These are phyloP conservation scores for Heterococcus sp. DNA, from an alignment of 108 stramenopile species.

Conservation along the genomic window DNA sequence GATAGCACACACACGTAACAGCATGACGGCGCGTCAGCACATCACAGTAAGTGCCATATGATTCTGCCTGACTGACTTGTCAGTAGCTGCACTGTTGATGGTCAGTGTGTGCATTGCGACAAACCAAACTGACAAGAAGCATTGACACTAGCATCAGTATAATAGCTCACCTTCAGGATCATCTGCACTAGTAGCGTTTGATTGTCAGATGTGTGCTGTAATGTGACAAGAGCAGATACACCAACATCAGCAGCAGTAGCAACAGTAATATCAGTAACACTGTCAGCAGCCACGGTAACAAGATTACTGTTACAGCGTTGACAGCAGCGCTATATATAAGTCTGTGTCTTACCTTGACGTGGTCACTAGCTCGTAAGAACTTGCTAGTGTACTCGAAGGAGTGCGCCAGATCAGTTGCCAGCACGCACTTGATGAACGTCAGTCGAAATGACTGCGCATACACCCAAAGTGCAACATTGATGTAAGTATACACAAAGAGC, in stretches of 20 bases:
- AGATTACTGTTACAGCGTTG: too few relatives aligned
- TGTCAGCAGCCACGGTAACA: too few relatives aligned
- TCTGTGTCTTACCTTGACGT: neutral
- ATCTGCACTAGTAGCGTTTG: slow-evolving; percentile 33
- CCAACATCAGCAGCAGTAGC: neutral
- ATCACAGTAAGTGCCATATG: neutral
- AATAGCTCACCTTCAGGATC: slow-evolving; percentile 16
- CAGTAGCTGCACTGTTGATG: neutral
- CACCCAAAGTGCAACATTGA: slow-evolving; percentile 64
- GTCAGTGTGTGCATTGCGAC: neutral
- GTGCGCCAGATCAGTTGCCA: slow-evolving; percentile 31
- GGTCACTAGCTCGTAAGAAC: slow-evolving; percentile 6
- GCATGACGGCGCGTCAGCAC: too few relatives aligned
- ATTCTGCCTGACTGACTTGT: neutral
- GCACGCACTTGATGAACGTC: slow-evolving; percentile 39
- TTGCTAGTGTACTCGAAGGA: slow-evolving; percentile 34
- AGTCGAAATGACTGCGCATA: slow-evolving; percentile 5
- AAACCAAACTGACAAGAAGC: too few relatives aligned
- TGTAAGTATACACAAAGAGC: slow-evolving; percentile 63
- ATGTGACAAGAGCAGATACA: neutral
- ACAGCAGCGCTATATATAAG: too few relatives aligned
- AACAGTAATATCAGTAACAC: too few relatives aligned
- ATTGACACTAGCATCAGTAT: too few relatives aligned
- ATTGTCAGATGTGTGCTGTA: neutral
- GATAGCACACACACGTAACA: too few relatives aligned